phyloP scores from a whole-genome alignment of 2,329 filamentous ascomycete genomes.

The Microsporum canis region DNA sequence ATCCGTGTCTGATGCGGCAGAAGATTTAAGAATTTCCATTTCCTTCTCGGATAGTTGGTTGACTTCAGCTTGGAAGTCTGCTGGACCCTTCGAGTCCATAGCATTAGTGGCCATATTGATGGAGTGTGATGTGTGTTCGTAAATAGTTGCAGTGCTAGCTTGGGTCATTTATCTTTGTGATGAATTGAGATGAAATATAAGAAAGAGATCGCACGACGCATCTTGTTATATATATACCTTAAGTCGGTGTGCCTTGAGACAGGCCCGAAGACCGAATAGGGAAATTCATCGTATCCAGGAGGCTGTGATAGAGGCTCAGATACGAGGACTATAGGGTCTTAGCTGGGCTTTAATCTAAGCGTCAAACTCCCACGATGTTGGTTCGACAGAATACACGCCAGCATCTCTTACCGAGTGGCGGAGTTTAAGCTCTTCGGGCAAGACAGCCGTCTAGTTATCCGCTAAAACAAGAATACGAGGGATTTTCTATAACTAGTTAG shows the following conservation, averaged over 20 bases:
- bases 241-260: neutral
- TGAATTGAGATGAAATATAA: neutral
- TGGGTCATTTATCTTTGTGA: neutral
- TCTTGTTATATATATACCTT: neutral
- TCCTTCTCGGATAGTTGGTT: slow-evolving; percentile 6
- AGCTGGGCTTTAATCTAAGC: too few relatives aligned
- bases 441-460: neutral
- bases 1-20: slow-evolving; percentile 8
- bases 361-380: neutral
- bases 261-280: neutral
- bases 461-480: neutral
- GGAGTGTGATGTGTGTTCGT: too few relatives aligned
- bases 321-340: neutral
- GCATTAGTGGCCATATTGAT: neutral
- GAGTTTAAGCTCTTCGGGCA: neutral
- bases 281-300: neutral
- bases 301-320: slow-evolving; percentile 1
- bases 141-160: neutral
- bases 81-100: neutral
- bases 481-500: too few relatives aligned
- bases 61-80: neutral
- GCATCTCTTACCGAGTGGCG: neutral
- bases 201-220: neutral
- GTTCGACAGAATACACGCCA: neutral
- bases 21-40: slow-evolving; percentile 10